These are phyloP conservation scores for Obba rivulosa DNA, from an alignment of 768 basidiomycete genomes.

Conservation along the genomic window DNA sequence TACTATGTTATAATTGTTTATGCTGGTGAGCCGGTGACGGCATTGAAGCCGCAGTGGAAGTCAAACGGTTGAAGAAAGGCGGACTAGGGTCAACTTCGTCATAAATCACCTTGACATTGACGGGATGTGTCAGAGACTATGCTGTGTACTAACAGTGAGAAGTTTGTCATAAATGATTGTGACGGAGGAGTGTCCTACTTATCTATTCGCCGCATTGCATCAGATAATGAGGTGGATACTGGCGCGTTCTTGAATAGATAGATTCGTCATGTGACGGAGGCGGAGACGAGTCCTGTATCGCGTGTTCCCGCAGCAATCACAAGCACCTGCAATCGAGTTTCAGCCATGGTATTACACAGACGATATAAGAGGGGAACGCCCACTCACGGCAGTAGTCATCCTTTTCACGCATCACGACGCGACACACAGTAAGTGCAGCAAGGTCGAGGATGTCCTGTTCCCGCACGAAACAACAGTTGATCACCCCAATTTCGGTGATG, in stretches of 20 bases:
- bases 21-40: too few species aligned
- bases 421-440: constrained; percentile 41
- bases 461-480: constrained; percentile 53
- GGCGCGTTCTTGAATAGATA: constrained; percentile 11
- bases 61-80: too few species aligned
- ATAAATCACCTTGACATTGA: too few species aligned
- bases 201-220: background rate
- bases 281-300: constrained; percentile 49
- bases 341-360: background rate
- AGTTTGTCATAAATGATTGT: too few species aligned
- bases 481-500: constrained; percentile 43
- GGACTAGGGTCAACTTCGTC: too few species aligned
- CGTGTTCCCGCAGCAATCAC: constrained; percentile 50
- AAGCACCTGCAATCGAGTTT: constrained; percentile 27
- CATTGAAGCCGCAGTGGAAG: too few species aligned
- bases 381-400: constrained; percentile 56
- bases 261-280: constrained; percentile 27
- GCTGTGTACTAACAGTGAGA: too few species aligned
- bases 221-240: constrained; percentile 17
- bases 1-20: too few species aligned
- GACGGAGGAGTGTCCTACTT: background rate
- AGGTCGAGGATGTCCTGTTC: constrained; percentile 50
- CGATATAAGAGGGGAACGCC: background rate
- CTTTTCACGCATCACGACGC: constrained; percentile 34
- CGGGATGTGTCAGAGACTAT: too few species aligned